Percentiles rank a stretch among this genome's conserved stretches.
These are phyloP conservation scores for Phyllosticta citrichinensis DNA, from an alignment of 2,329 filamentous ascomycete genomes.

Conservation along the genomic window DNA sequence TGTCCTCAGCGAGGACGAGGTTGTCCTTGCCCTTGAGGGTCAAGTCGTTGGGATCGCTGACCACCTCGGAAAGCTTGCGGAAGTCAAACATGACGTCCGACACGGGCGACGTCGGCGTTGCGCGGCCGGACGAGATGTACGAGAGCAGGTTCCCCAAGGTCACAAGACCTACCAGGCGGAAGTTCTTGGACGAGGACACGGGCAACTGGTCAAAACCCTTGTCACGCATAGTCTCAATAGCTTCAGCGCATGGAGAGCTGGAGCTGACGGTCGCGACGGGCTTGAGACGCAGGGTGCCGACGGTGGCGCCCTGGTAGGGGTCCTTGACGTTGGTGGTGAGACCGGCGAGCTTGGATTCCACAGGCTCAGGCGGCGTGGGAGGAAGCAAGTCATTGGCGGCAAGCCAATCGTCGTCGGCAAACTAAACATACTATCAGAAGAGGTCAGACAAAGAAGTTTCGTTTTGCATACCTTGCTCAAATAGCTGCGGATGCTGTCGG, in stretches of 20 bases:
- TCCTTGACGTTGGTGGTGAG: slow-evolving; percentile 42
- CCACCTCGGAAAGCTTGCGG: slow-evolving; percentile 65
- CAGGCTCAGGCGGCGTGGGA: slow-evolving; percentile 41
- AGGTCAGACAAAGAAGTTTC: background rate
- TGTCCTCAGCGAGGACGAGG: slow-evolving; percentile 7
- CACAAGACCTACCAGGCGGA: slow-evolving; percentile 76
- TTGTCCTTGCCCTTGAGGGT: slow-evolving; percentile 13
- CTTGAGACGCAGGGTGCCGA: slow-evolving; percentile 77
- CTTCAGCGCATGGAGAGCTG: slow-evolving; percentile 65
- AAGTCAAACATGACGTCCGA: slow-evolving; percentile 97
- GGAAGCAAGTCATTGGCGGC: slow-evolving; percentile 88
- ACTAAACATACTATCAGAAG: slow-evolving; percentile 36
- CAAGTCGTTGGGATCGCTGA: slow-evolving; percentile 72
- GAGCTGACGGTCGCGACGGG: slow-evolving; percentile 78
- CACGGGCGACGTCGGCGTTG: slow-evolving; percentile 62
- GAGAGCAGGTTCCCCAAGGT: slow-evolving; percentile 91
- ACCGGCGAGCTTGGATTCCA: slow-evolving; percentile 19
- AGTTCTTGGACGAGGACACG: slow-evolving; percentile 59
- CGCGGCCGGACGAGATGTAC: slow-evolving; percentile 77
- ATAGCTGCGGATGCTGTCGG: slow-evolving; percentile 95
- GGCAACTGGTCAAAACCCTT: slow-evolving; percentile 97
- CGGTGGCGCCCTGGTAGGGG: slow-evolving; percentile 67
- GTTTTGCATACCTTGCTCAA: slow-evolving; percentile 61
- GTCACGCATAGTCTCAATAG: slow-evolving; percentile 96
- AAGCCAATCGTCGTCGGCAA: slow-evolving; percentile 97